phyloP scores from a whole-genome alignment of 305 asterid species.

The Fraxinus velutina region DNA sequence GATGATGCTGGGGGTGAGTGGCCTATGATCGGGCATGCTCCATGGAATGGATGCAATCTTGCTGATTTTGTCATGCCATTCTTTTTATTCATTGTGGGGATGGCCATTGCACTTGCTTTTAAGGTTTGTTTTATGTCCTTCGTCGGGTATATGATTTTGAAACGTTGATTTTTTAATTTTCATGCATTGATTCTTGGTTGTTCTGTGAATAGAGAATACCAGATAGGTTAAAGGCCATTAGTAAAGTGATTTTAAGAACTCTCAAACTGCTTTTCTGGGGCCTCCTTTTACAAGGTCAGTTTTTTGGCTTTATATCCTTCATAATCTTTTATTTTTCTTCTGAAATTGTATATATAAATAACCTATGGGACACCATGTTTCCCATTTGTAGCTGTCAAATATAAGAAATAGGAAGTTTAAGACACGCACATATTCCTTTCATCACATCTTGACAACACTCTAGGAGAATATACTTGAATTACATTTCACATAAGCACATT shows the following conservation, averaged over 20 bases:
- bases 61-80: constrained; percentile 90
- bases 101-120: constrained; percentile 66
- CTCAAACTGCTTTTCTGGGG: constrained; percentile 75
- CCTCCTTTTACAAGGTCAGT: constrained; percentile 60
- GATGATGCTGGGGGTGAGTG: constrained; percentile 81
- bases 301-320: constrained; percentile 15
- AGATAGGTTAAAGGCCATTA: constrained; percentile 36
- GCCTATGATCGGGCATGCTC: constrained; percentile 71
- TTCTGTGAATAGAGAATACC: constrained; percentile 43
- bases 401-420: background rate
- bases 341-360: background rate
- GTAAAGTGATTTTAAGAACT: constrained; percentile 59
- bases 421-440: background rate
- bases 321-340: background rate
- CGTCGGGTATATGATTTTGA: background rate
- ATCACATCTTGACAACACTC: background rate
- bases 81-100: constrained; percentile 69
- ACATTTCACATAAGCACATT: background rate
- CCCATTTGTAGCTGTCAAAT: background rate
- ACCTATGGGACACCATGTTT: background rate
- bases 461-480: background rate
- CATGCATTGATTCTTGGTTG: background rate
- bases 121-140: constrained; percentile 37
- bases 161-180: background rate
- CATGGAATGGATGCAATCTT: constrained; percentile 79